phyloP scores from a whole-genome alignment of 139 green algal genomes.

The Ettlia oleoabundans region DNA sequence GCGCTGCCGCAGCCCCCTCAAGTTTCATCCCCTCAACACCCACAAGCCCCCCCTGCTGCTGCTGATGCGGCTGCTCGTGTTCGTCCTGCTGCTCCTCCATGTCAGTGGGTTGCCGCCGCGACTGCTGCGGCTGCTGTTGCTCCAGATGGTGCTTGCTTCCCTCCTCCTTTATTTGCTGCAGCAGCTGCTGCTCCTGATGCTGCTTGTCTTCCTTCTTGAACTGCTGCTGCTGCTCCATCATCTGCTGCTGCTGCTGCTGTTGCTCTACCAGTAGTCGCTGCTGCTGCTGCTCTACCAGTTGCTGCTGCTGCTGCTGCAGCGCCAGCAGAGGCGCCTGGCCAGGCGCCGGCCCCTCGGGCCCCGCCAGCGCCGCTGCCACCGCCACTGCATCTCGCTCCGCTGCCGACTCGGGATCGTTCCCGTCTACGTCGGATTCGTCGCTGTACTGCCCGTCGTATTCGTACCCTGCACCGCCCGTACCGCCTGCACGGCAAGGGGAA shows the following conservation, averaged over 20 bases:
- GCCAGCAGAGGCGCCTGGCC: background rate
- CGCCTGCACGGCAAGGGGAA: too few species aligned
- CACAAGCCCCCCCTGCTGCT: too few species aligned
- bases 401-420: too few species aligned
- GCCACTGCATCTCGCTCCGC: background rate
- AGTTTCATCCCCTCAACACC: background rate
- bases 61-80: background rate
- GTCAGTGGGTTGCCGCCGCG: background rate
- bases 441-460: conserved; percentile 9
- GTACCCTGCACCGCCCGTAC: background rate
- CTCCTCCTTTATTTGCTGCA: background rate
- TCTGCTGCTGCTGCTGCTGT: background rate
- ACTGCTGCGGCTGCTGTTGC: background rate
- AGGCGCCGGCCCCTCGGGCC: too few species aligned
- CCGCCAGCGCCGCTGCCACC: background rate
- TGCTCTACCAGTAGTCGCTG: background rate
- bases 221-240: background rate
- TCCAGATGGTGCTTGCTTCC: too few species aligned
- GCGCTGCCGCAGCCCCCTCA: background rate
- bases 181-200: background rate
- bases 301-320: background rate
- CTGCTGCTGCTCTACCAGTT: background rate
- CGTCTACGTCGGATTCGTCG: too few species aligned
- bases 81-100: background rate
- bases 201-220: too few species aligned